phyloP scores from a whole-genome alignment of 768 basidiomycete species.

The Mycena haematopus region DNA sequence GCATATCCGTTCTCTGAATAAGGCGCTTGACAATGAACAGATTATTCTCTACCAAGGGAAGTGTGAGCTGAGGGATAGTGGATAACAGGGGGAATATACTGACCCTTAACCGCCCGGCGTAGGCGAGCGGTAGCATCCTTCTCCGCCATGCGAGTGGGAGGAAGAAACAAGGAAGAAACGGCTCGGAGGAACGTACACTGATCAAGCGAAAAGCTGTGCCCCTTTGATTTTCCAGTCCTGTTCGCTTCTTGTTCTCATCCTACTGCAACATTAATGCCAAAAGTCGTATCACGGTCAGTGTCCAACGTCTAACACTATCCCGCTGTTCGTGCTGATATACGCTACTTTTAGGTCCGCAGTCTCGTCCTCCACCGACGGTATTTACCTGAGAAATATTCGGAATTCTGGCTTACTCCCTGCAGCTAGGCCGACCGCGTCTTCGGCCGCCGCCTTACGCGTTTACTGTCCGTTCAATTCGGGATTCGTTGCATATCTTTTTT shows the following conservation, averaged over 20 bases:
- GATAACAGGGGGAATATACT: slow-evolving; percentile 14
- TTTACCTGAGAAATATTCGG: slow-evolving; percentile 26
- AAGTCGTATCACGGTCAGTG: slow-evolving; percentile 83
- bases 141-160: slow-evolving; percentile 68
- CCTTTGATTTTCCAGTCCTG: no score
- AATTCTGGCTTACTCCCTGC: slow-evolving; percentile 20
- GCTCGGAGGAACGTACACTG: not conserved
- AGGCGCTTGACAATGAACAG: slow-evolving; percentile 91
- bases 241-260: slow-evolving; percentile 3
- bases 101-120: slow-evolving; percentile 82
- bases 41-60: slow-evolving; percentile 77
- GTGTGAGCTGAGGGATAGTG: slow-evolving; percentile 22
- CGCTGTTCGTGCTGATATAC: not conserved
- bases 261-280: slow-evolving; percentile 67
- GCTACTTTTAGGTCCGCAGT: slow-evolving; percentile 50
- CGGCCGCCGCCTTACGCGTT: slow-evolving; percentile 76
- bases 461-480: slow-evolving; percentile 64
- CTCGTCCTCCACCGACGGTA: slow-evolving; percentile 88
- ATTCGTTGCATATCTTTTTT: slow-evolving; percentile 10
- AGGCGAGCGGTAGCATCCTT: slow-evolving; percentile 79
- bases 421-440: slow-evolving; percentile 84
- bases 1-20: slow-evolving; percentile 84
- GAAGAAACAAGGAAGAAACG: slow-evolving; percentile 9
- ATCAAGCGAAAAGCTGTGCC: not conserved
- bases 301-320: no score